Base-by-base conservation (phyloP, 1,284 basidiomycete species). In the Moniliella sp. region DNA sequence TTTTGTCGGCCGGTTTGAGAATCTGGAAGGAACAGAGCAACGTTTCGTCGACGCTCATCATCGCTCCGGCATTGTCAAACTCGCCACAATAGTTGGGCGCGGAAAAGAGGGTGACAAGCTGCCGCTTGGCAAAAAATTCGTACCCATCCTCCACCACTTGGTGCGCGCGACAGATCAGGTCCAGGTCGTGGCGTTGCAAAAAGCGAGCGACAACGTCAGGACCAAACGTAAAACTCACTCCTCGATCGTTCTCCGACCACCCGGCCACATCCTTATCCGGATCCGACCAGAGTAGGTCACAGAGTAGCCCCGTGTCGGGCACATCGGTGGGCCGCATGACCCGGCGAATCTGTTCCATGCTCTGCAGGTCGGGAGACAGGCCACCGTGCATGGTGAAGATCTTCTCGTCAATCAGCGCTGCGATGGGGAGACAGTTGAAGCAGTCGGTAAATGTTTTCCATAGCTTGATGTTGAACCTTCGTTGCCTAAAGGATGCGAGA, bases 41-140 rank as follows among this genome's bases (percentile, higher is more conserved):
- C 5, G 86, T 93, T 66, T 97, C 88, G 61, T 94, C 88, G 33
- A 97, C 91, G 57, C 80, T 86, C 91, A 97, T 97, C 88, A 97
- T 94, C 16, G 88, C 88, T 25, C 88, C 88, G 11, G 86, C 86
- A 61, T 97, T 97, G 65, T 97, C 91, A 57, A 97, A 97, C 53
- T 91, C 82, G 53, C 82, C 83, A 60, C 82, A 91, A 61, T 93
- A 91, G 69, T 93, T 94, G 39, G 88, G 91, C 36, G 88, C 88
- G 11, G 81, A 88, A 68, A 97, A 97, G 27, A 97, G 65, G 12
- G 88, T 97, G 46, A 97, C 88, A 44, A 97, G 65, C 66, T 91
- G 84, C 47, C 88, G 72, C 65, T 94, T 93, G 34, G 86, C 86
- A 56, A 94, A 97, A 66, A 97, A 97, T 63, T 97, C 88, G 64